These are phyloP conservation scores for Linnemannia zychae DNA, from an alignment of 192 early-diverging fungal genomes.

Conservation along the genomic window DNA sequence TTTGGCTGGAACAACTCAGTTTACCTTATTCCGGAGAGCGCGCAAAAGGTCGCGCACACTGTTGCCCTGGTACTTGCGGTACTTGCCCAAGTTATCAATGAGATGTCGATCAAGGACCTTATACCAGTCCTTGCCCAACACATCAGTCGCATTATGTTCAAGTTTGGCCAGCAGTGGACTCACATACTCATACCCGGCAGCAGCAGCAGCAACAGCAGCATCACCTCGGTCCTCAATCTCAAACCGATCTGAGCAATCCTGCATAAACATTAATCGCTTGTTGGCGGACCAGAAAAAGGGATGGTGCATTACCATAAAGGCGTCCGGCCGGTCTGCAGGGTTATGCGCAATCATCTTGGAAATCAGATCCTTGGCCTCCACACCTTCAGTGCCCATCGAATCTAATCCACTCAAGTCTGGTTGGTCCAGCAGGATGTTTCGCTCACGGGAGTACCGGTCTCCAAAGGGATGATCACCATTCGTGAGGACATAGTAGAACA, in stretches of 20 bases:
- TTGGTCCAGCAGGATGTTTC: slow-evolving; percentile 86
- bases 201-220: not conserved
- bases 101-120: slow-evolving; percentile 77
- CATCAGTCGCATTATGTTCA: slow-evolving; percentile 70
- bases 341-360: slow-evolving; percentile 88
- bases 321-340: slow-evolving; percentile 83
- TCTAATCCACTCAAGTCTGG: slow-evolving; percentile 84
- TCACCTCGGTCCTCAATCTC: slow-evolving; percentile 82
- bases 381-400: slow-evolving; percentile 74
- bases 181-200: slow-evolving; percentile 62
- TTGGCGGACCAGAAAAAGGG: slow-evolving; percentile 96
- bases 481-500: slow-evolving; percentile 94
- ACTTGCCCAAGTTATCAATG: slow-evolving; percentile 89
- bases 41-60: slow-evolving; percentile 90
- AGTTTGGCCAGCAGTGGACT: slow-evolving; percentile 74
- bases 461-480: slow-evolving; percentile 97
- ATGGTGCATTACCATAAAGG: slow-evolving; percentile 84
- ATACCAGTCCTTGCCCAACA: slow-evolving; percentile 84
- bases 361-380: slow-evolving; percentile 93
- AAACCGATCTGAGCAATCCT: slow-evolving; percentile 95
- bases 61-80: slow-evolving; percentile 92
- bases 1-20: not conserved
- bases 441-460: slow-evolving; percentile 89
- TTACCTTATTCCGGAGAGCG: slow-evolving; percentile 93
- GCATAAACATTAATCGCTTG: slow-evolving; percentile 89